Percentiles rank a stretch among this genome's conserved stretches.
Conservation (phyloP, 176 grass and related monocot genomes). For the Melocanna baccifera region DNA sequence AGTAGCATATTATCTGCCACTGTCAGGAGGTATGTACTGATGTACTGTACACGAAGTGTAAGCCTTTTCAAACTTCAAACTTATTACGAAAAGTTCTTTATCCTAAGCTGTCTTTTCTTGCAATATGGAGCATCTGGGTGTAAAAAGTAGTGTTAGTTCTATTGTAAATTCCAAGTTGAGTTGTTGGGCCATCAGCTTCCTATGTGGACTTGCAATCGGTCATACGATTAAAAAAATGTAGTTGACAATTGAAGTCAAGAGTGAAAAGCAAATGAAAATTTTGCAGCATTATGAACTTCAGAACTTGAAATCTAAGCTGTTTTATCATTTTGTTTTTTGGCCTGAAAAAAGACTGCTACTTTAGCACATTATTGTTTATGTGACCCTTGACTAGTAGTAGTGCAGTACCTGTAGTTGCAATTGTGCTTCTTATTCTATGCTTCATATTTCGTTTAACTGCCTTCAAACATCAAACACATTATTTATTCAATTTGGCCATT, state of each 20-base stretch:
- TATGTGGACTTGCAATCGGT: background rate
- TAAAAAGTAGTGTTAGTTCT: background rate
- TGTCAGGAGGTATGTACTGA: background rate
- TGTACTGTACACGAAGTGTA: background rate
- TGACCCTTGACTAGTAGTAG: background rate
- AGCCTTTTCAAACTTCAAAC: background rate
- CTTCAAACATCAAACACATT: background rate
- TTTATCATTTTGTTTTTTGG: background rate
- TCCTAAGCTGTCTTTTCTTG: background rate
- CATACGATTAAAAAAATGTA: background rate
- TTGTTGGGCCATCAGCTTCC: background rate
- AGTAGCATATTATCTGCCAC: background rate
- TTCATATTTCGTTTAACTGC: background rate
- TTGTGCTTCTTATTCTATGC: background rate
- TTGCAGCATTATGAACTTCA: background rate
- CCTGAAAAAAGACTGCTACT: background rate
- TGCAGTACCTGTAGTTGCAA: background rate
- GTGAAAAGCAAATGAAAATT: background rate
- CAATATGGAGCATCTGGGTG: background rate
- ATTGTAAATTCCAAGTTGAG: background rate
- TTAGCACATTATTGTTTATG: background rate
- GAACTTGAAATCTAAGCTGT: background rate
- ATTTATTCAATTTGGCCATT: background rate
- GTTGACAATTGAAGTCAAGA: background rate
- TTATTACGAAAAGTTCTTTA: background rate